Percentiles rank a stretch among this genome's conserved stretches.
Evolutionary conservation across 352 stramenopile genomes (phyloP).

Genomic region (Phytopythium helicoides): DNA sequence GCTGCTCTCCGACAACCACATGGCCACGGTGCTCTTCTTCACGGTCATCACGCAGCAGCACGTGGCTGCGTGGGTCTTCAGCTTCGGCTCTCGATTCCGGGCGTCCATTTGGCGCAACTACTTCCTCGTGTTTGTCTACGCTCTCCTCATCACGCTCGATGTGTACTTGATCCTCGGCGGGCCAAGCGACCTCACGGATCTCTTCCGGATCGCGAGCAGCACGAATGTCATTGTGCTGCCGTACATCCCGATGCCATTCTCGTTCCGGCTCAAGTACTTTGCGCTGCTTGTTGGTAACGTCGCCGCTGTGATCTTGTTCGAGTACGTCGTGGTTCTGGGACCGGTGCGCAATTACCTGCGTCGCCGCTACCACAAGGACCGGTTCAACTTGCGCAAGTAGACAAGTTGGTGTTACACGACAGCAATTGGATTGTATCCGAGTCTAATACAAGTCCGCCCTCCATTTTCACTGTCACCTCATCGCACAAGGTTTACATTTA

Average conservation of each 20-base stretch:
- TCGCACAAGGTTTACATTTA: too few species aligned
- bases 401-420: neutral
- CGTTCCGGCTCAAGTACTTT: conserved; percentile 37
- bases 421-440: too few species aligned
- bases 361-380: conserved; percentile 49
- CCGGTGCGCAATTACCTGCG: conserved; percentile 49
- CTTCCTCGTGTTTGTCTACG: conserved; percentile 17
- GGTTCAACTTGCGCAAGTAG: conserved; percentile 37
- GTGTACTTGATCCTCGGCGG: conserved; percentile 27
- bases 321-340: conserved; percentile 38
- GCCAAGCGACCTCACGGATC: conserved; percentile 26
- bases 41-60: conserved; percentile 24
- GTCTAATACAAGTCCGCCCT: neutral
- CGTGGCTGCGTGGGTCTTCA: conserved; percentile 22
- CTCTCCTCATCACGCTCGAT: conserved; percentile 18
- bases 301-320: conserved; percentile 29
- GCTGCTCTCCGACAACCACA: conserved; percentile 40
- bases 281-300: conserved; percentile 33
- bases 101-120: conserved; percentile 29
- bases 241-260: conserved; percentile 42
- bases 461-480: neutral
- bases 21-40: conserved; percentile 36
- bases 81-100: conserved; percentile 39
- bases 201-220: conserved; percentile 40
- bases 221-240: conserved; percentile 51